Conservation (phyloP, 2,329 filamentous ascomycete species). For the Lachnellula cervina region DNA sequence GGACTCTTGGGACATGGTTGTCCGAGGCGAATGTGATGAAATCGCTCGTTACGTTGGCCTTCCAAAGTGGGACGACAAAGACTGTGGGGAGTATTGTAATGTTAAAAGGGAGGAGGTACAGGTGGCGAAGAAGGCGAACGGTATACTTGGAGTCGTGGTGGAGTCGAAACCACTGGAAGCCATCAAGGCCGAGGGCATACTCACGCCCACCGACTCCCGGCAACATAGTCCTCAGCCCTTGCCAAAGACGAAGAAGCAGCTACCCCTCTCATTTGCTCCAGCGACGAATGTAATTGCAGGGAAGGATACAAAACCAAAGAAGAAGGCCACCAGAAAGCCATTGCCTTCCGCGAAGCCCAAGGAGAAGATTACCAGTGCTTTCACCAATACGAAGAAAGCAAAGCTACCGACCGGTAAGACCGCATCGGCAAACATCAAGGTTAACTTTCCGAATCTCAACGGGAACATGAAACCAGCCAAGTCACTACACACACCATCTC, state of each 20-base stretch:
- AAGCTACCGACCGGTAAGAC: conserved; percentile 10
- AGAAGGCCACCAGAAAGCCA: conserved; percentile 26
- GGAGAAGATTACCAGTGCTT: conserved; percentile 26
- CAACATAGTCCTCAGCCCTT: conserved; percentile 33
- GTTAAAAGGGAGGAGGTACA: conserved; percentile 40
- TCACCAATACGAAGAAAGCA: conserved; percentile 24
- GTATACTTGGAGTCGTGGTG: conserved; percentile 40
- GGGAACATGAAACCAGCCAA: background rate
- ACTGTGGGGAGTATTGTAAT: conserved; percentile 45
- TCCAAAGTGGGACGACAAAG: conserved; percentile 55
- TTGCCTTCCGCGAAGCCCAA: conserved; percentile 17
- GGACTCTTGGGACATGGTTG: conserved; percentile 88
- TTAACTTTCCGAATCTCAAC: conserved; percentile 19
- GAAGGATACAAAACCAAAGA: conserved; percentile 18
- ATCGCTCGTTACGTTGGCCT: conserved; percentile 69
- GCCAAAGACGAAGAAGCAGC: conserved; percentile 43
- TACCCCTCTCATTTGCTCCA: conserved; percentile 38
- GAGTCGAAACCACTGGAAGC: conserved; percentile 34
- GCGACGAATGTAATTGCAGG: conserved; percentile 3
- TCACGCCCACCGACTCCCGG: conserved; percentile 53
- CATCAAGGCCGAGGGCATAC: conserved; percentile 46
- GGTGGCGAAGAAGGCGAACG: conserved; percentile 27
- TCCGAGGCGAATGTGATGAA: conserved; percentile 81
- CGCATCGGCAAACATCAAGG: background rate
- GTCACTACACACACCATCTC: conserved; percentile 19